phyloP scores from a whole-genome alignment of 2,329 filamentous ascomycete genomes.

The Coleophoma cylindrospora region DNA sequence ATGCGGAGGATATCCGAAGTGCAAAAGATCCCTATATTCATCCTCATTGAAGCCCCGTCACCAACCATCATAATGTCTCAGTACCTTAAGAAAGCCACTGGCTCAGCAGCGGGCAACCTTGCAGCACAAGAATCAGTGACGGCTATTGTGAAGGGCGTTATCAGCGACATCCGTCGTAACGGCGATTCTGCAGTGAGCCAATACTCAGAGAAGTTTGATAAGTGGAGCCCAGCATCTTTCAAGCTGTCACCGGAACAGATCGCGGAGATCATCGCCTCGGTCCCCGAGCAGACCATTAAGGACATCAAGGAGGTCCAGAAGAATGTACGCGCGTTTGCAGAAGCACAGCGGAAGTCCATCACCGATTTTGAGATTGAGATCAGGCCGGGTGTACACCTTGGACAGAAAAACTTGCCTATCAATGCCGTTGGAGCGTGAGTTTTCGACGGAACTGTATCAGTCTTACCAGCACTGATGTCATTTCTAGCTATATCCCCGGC shows the following conservation, averaged over 20 bases:
- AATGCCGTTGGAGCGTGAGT: conserved; percentile 36
- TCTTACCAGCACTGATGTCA: background rate
- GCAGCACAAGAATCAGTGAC: conserved; percentile 19
- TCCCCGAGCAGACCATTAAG: conserved; percentile 41
- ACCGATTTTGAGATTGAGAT: conserved; percentile 47
- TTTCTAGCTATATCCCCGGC: conserved; percentile 39
- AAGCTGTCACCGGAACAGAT: conserved; percentile 41
- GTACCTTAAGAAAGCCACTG: conserved; percentile 5
- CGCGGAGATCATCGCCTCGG: conserved; percentile 34
- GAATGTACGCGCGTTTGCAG: conserved; percentile 44
- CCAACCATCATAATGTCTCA: conserved; percentile 1
- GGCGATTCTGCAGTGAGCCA: conserved; percentile 42
- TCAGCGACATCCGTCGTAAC: conserved; percentile 38
- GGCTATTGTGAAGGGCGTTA: conserved; percentile 40
- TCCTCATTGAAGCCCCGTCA: too few relatives aligned
- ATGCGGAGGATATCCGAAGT: too few relatives aligned
- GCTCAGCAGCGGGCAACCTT: background rate
- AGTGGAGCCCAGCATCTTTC: conserved; percentile 44
- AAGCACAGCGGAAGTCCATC: conserved; percentile 38
- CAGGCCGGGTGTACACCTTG: conserved; percentile 41
- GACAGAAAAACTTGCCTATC: conserved; percentile 46
- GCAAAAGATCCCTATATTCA: too few relatives aligned
- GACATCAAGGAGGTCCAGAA: conserved; percentile 47
- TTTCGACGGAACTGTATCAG: background rate
- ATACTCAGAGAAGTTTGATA: conserved; percentile 49